phyloP scores from a whole-genome alignment of 1,139 yeast genomes.

The Scheffersomyces stambukii region DNA sequence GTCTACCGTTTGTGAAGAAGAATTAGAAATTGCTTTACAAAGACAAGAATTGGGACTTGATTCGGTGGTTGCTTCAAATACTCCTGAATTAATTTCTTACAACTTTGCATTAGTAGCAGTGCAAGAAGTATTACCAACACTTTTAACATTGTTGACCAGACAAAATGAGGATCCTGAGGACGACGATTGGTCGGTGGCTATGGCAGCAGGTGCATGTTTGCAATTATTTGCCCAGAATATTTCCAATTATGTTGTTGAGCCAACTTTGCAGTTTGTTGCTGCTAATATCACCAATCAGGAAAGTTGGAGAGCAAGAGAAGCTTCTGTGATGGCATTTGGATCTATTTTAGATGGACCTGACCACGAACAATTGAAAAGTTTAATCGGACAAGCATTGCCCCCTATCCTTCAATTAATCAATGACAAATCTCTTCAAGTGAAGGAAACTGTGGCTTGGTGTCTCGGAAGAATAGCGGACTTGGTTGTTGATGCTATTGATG shows the following conservation, averaged over 20 bases:
- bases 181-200: conserved; percentile 96
- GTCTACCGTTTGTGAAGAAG: conserved; percentile 97
- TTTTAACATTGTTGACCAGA: conserved; percentile 72
- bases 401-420: conserved; percentile 71
- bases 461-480: conserved; percentile 92
- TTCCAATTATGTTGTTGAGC: conserved; percentile 79
- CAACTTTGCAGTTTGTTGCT: conserved; percentile 80
- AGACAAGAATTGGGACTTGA: conserved; percentile 51
- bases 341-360: conserved; percentile 96
- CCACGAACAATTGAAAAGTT: conserved; percentile 56
- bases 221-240: conserved; percentile 91
- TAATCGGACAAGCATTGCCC: conserved; percentile 76
- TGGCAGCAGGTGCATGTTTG: conserved; percentile 98
- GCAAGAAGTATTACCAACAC: conserved; percentile 81
- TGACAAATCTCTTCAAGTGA: conserved; percentile 78
- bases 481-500: conserved; percentile 73
- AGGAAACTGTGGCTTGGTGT: conserved; percentile 98
- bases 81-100: conserved; percentile 41
- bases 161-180: conserved; percentile 92
- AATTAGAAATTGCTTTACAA: conserved; percentile 72
- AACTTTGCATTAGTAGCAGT: conserved; percentile 85
- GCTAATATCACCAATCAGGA: conserved; percentile 51
- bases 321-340: conserved; percentile 99
- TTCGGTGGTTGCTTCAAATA: conserved; percentile 13
- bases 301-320: conserved; percentile 86